Evolutionary conservation across 345 rosid genomes (phyloP).

Genomic region (Cardiospermum halicacabum): DNA sequence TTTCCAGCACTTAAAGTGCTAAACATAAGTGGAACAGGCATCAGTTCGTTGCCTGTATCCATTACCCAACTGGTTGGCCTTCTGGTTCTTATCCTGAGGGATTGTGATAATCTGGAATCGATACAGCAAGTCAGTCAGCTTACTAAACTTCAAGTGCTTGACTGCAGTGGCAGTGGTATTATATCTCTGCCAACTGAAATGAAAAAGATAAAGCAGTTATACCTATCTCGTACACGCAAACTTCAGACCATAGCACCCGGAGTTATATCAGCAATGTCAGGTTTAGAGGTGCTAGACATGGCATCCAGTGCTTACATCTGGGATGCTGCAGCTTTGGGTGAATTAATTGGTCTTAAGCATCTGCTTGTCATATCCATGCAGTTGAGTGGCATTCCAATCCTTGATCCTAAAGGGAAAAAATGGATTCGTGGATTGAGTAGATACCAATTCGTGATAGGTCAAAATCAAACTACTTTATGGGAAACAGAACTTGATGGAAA

Average conservation of each 20-base stretch:
- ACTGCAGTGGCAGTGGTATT: conserved; percentile 33
- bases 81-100: conserved; percentile 30
- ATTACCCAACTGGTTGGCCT: conserved; percentile 23
- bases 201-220: conserved; percentile 25
- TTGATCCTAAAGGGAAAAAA: conserved; percentile 16
- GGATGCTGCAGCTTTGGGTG: conserved; percentile 26
- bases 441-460: conserved; percentile 25
- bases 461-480: conserved; percentile 26
- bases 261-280: conserved; percentile 21
- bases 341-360: conserved; percentile 15
- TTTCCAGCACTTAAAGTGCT: conserved; percentile 29
- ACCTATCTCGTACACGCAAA: conserved; percentile 35
- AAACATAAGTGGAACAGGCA: conserved; percentile 30
- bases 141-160: conserved; percentile 31
- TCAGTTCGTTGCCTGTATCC: conserved; percentile 29
- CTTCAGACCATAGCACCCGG: conserved; percentile 29
- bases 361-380: conserved; percentile 18
- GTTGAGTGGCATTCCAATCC: conserved; percentile 21
- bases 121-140: conserved; percentile 30
- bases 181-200: conserved; percentile 27
- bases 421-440: conserved; percentile 21
- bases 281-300: conserved; percentile 42
- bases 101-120: conserved; percentile 25
- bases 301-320: conserved; percentile 33
- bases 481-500: conserved; percentile 21